These are phyloP conservation scores for Leccinum variicolor DNA, from an alignment of 768 basidiomycete species.

Conservation along the genomic window DNA sequence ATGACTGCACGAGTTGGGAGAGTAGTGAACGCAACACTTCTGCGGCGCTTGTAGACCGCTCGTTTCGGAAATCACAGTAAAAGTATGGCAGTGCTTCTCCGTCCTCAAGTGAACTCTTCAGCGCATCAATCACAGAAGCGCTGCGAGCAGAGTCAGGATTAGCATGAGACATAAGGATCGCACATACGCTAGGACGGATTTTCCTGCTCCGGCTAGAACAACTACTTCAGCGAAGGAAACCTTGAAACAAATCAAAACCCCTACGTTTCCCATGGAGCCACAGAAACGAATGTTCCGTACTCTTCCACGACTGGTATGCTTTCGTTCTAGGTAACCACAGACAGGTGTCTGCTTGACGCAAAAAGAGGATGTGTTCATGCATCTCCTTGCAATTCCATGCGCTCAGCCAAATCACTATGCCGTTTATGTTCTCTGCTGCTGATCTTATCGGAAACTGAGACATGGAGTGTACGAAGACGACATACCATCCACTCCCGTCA, in stretches of 20 bases:
- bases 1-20: slow-evolving; percentile 9
- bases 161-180: fast-evolving
- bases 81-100: slow-evolving; percentile 8
- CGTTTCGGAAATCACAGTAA: slow-evolving; percentile 20
- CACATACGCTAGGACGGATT: slow-evolving; percentile 15
- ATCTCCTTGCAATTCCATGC: slow-evolving; percentile 4
- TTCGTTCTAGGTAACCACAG: slow-evolving; percentile 6
- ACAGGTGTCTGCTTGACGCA: slow-evolving; percentile 10
- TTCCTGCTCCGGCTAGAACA: slow-evolving; percentile 12
- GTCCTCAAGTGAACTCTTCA: background rate
- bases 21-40: slow-evolving; percentile 17
- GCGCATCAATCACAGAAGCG: slow-evolving; percentile 11
- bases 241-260: background rate
- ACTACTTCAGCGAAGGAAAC: background rate
- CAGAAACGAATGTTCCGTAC: background rate
- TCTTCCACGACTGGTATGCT: slow-evolving; percentile 5
- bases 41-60: slow-evolving; percentile 3
- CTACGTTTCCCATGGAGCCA: slow-evolving; percentile 18
- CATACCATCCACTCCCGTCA: background rate
- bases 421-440: background rate
- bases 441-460: background rate
- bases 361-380: background rate
- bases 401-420: slow-evolving; percentile 1
- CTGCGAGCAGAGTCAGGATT: background rate
- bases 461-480: background rate